Base-by-base conservation (phyloP, 2,329 filamentous ascomycete genomes). In the Scedosporium boydii region DNA sequence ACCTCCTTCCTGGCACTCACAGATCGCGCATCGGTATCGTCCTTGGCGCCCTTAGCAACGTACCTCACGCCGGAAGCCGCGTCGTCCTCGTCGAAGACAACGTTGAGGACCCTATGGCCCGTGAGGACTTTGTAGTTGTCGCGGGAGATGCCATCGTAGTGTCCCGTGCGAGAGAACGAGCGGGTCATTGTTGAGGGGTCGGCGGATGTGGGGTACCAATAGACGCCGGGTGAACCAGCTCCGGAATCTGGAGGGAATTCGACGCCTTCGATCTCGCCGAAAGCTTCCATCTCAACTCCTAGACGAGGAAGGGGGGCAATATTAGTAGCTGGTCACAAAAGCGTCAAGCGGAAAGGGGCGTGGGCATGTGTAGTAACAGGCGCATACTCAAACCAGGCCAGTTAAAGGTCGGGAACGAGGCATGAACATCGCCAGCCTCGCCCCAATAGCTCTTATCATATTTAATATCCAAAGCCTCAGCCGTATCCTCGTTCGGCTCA, bases 1-100 rank as follows among this genome's bases (percentile, higher is more conserved):
- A 79, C 73, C 64, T 79, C 77, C 44, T 70, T 72, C 6, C 57
- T 69, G 1, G 68, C 69, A 6, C 58, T 23, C 7, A 68, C 64
- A 18, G 57, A 46, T 4, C 41, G 48, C 29, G 58, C 27, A 21
- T 61, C 60, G 26, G 41, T 60, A 60, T 58, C 56, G 16, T 41
- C 18, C 27, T 18, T 42, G 16, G 56, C 56, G 3, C 56, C 56
- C 56, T 1, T 60, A 3, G 68, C 70, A 14, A 69, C 66, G 56
- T 71, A 68, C 18, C 67, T 65, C 18, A 73, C 67, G 6, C 70
- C 70, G 6, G 65, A 69, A 7, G 70, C 70, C 10, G 46, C 46
- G 6, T 18, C 27, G 7, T 68, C 66, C 6, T 65, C 64, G 55
- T 67, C 67, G 26, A 69, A 67, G n/a, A 69, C 63, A 9, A 69